Percentiles rank a stretch among this genome's conserved stretches.
Conservation (phyloP, 2,329 filamentous ascomycete species). For the Epichloe gansuensis region DNA sequence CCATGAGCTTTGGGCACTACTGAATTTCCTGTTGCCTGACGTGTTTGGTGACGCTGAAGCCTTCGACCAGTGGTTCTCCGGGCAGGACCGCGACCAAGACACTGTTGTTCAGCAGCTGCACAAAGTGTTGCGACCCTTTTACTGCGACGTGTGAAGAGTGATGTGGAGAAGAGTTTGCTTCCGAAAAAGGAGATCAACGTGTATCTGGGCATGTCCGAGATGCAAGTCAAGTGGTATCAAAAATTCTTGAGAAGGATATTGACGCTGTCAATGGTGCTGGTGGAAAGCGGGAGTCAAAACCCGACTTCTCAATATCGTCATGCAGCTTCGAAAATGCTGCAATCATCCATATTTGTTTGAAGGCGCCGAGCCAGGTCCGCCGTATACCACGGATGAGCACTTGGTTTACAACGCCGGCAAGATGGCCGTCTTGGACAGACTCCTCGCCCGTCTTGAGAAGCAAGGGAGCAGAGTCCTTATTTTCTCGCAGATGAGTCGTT, state of each 20-base stretch:
- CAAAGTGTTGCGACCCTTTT: conserved; percentile 86
- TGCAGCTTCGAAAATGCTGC: conserved; percentile 98
- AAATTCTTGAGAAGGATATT: conserved; percentile 97
- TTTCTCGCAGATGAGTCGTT: conserved; percentile 98
- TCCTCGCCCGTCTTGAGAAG: conserved; percentile 68
- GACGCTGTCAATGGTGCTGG: conserved; percentile 95
- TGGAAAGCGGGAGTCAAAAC: conserved; percentile 96
- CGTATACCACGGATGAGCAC: conserved; percentile 97
- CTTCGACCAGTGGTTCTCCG: conserved; percentile 97
- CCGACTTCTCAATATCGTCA: conserved; percentile 92
- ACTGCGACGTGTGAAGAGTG: conserved; percentile 88
- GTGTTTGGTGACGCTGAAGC: conserved; percentile 95
- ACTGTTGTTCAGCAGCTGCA: conserved; percentile 94
- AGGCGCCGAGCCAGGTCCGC: conserved; percentile 89
- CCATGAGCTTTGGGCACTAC: conserved; percentile 91
- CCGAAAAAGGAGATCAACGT: conserved; percentile 97
- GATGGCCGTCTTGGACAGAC: conserved; percentile 92
- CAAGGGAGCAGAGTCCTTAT: conserved; percentile 94
- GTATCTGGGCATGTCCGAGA: conserved; percentile 96
- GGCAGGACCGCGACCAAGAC: conserved; percentile 81
- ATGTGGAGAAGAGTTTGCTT: conserved; percentile 93
- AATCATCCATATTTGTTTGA: conserved; percentile 98
- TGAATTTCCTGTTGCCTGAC: conserved; percentile 96
- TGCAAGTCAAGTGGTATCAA: conserved; percentile 99
- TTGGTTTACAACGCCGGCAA: conserved; percentile 88